These are phyloP conservation scores for Allium cepa DNA, from an alignment of 106 monocot species.

Conservation along the genomic window DNA sequence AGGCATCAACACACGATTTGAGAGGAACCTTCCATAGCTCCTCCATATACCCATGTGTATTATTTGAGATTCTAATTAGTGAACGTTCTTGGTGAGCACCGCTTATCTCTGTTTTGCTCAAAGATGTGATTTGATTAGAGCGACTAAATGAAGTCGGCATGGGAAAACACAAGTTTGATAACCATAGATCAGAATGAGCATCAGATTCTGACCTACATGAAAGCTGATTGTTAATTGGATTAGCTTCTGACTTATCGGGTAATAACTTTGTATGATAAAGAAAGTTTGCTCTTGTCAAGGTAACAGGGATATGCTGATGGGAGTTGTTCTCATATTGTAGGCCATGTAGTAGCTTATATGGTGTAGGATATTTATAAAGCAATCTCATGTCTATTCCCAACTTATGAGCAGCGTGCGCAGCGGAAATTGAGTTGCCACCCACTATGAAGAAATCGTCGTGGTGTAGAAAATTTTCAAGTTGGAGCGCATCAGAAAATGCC, in stretches of 20 bases:
- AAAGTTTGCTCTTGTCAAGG: conserved; percentile 29
- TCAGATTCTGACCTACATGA: conserved; percentile 5
- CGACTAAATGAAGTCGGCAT: conserved; percentile 45
- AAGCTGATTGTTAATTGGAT: not conserved
- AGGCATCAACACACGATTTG: conserved; percentile 89
- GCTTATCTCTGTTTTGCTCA: conserved; percentile 2
- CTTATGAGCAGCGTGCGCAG: conserved; percentile 78
- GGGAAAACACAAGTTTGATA: conserved; percentile 15
- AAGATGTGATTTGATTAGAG: conserved; percentile 36
- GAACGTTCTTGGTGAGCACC: conserved; percentile 2
- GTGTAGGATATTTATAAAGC: conserved; percentile 63
- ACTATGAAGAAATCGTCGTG: conserved; percentile 72
- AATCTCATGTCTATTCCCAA: conserved; percentile 83
- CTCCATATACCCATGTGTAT: conserved; percentile 25
- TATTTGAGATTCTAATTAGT: conserved; percentile 21
- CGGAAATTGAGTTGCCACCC: conserved; percentile 89
- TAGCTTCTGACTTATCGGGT: not conserved
- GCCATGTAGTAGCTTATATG: conserved; percentile 49
- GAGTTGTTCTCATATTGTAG: conserved; percentile 13
- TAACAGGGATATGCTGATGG: not conserved
- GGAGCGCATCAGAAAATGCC: conserved; percentile 63
- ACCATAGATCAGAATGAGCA: conserved; percentile 12
- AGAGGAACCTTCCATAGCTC: conserved; percentile 73
- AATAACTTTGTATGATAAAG: not conserved
- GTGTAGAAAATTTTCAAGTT: conserved; percentile 46